Base-by-base conservation (phyloP, 2,329 filamentous ascomycete genomes). In the Cercospora berteroae region DNA sequence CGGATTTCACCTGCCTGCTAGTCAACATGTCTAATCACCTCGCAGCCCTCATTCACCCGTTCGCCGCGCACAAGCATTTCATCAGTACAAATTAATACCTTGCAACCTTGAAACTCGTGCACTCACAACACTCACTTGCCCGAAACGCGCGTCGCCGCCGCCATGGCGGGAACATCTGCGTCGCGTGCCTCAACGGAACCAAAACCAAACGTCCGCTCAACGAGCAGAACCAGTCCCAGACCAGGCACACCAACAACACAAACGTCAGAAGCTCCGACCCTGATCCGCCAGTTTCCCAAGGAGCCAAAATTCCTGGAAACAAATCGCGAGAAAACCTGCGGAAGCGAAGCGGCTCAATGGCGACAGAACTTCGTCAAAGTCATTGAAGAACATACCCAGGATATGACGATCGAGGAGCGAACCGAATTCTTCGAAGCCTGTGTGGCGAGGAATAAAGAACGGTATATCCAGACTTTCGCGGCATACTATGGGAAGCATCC, bases 371-470 rank as follows among this genome's bases (percentile, higher is more conserved):
- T 65, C 20, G 42, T 65, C 39, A 48, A 59, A 59, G 63, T 65
- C 27, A 65, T 65, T 18, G 63, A 52, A 18, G 42, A 52, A 29
- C 39, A 59, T 18, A 65, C 56, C 52, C 48, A 48, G 16, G 55
- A 60, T 25, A 65, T 59, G 55, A 50, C 63, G 25, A 59, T 48
- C 16, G 55, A 58, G n/a, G 63, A 65, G 39, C 55, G 63, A 5
- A 65, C 56, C 18, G 63, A 65, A 36, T 65, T 59, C 55, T 65
- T 65, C 18, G 63, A 65, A 18, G 55, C 55, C 12, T 60, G 55
- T 29, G 39, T 65, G 2, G 33, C 52, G 36, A 55, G 56, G 25
- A 60, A 65, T 5, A 59, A 60, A 29, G 55, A 65, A 3, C 25
- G 56, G 9, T 65, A 59, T 27, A 36, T 65, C 9, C 63, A 65